phyloP scores from a whole-genome alignment of 495 filamentous ascomycete species.

The Geopyxis carbonaria region DNA sequence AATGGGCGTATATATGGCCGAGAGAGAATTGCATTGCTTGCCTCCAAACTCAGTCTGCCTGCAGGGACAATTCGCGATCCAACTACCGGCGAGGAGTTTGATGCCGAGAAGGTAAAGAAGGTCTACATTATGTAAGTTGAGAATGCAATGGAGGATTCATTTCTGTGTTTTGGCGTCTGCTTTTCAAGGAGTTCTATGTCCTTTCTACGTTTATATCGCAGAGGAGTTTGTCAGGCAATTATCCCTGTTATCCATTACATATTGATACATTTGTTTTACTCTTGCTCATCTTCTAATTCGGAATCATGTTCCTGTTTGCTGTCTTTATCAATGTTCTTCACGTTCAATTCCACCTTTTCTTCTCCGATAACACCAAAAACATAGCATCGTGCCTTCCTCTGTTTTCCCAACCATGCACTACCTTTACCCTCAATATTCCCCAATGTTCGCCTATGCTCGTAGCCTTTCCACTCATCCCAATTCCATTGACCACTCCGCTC shows the following conservation, averaged over 20 bases:
- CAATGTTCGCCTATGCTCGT: constrained; percentile 72
- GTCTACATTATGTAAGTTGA: constrained; percentile 59
- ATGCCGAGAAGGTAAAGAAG: constrained; percentile 56
- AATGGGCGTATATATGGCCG: constrained; percentile 76
- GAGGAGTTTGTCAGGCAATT: no score
- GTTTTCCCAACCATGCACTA: constrained; percentile 61
- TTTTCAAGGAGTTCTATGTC: no score
- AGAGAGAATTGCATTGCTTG: constrained; percentile 54
- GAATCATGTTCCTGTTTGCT: no score
- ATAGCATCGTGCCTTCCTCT: constrained; percentile 56
- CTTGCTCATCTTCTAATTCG: no score
- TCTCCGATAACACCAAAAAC: constrained; percentile 40
- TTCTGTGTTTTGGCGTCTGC: no score
- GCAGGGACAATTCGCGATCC: constrained; percentile 54
- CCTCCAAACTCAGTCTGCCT: constrained; percentile 48
- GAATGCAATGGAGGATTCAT: constrained; percentile 2
- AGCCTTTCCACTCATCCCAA: constrained; percentile 46
- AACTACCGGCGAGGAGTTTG: constrained; percentile 49
- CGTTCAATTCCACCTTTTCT: no score
- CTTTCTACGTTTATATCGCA: no score
- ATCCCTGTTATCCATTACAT: no score
- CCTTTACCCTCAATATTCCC: constrained; percentile 41
- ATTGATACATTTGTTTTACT: no score
- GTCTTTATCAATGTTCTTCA: no score
- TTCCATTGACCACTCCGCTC: constrained; percentile 63